Percentiles rank a stretch among this genome's conserved stretches.
phyloP scores from a whole-genome alignment of 2,329 filamentous ascomycete species.

The Teratosphaeria destructans region DNA sequence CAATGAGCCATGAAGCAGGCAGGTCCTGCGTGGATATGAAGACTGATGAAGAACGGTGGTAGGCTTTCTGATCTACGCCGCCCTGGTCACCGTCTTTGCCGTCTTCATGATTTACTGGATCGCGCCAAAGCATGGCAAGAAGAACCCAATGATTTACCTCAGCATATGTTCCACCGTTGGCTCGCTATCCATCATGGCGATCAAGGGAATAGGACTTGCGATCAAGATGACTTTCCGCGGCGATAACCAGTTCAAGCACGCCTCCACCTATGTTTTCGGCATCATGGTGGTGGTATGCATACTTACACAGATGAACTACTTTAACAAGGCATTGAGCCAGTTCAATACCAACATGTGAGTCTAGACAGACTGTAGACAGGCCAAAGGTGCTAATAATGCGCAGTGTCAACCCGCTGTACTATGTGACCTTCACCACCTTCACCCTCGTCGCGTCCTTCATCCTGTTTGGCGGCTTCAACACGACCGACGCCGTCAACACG shows the following conservation, averaged over 20 bases:
- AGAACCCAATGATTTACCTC: conserved; percentile 90
- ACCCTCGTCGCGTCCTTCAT: conserved; percentile 93
- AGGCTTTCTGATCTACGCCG: conserved; percentile 86
- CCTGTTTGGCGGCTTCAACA: conserved; percentile 93
- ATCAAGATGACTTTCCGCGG: conserved; percentile 88
- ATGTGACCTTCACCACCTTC: conserved; percentile 92
- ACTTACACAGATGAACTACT: conserved; percentile 98
- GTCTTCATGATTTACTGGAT: conserved; percentile 94
- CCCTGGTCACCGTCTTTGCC: conserved; percentile 71
- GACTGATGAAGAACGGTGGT: neutral
- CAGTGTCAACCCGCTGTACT: conserved; percentile 92
- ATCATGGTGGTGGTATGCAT: conserved; percentile 91
- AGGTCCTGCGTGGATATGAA: neutral
- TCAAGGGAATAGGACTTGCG: conserved; percentile 97
- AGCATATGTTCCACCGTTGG: conserved; percentile 97
- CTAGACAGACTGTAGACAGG: neutral
- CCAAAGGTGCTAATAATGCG: neutral
- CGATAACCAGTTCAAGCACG: conserved; percentile 89
- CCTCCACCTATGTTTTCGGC: conserved; percentile 94
- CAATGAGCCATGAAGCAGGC: neutral
- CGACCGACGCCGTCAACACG: conserved; percentile 80
- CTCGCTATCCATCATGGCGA: conserved; percentile 96
- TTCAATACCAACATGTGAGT: conserved; percentile 95
- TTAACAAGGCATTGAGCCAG: conserved; percentile 95
- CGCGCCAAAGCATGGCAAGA: conserved; percentile 80